Conservation (phyloP, 176 grass and related monocot genomes). For the Pontederia paniculata region DNA sequence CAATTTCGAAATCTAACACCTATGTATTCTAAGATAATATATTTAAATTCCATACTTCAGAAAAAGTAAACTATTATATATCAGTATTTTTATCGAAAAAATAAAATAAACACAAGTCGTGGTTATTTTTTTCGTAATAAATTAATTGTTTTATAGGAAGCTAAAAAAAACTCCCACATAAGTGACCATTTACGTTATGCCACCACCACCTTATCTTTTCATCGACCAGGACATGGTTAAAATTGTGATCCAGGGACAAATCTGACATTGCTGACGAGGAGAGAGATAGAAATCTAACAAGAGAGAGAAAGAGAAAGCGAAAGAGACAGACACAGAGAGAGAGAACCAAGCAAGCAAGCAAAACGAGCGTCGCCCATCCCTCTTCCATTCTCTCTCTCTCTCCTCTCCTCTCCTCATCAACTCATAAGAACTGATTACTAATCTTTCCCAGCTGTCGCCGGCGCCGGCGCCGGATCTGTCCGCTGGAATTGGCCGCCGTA, state of each 20-base stretch:
- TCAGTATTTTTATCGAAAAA: no score
- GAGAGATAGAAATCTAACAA: neutral
- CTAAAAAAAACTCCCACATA: no score
- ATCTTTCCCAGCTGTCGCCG: neutral
- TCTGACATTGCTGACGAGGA: constrained; percentile 19
- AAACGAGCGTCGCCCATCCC: neutral
- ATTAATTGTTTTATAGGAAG: no score
- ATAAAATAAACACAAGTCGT: no score
- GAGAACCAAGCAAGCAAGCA: constrained; percentile 1
- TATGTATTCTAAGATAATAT: no score
- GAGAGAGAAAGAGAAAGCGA: neutral
- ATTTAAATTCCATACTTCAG: no score
- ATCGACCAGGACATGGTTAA: no score
- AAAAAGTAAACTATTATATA: no score
- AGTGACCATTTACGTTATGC: no score
- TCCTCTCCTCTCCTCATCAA: constrained; percentile 5
- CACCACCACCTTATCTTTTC: no score
- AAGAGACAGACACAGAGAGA: neutral
- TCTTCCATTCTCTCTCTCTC: constrained; percentile 1
- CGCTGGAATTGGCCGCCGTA: neutral
- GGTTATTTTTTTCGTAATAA: no score
- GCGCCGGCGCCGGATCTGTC: neutral
- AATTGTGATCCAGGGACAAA: neutral
- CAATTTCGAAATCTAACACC: no score
- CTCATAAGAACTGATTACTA: neutral